Base-by-base conservation (phyloP, 139 green algal species). In the Eudorina sp. region DNA sequence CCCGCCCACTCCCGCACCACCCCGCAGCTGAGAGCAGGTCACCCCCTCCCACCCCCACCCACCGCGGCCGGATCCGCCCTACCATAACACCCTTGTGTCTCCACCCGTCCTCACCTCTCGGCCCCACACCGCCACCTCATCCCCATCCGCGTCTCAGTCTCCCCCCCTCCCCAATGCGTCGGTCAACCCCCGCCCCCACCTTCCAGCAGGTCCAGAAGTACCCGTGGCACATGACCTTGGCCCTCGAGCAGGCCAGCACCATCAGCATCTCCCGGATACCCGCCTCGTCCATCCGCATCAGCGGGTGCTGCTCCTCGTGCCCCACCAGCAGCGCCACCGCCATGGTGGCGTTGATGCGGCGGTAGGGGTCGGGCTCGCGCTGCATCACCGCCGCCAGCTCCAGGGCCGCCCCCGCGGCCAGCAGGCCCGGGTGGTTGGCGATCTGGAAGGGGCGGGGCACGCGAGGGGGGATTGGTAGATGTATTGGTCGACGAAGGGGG, bases 271-370 rank as follows among this genome's bases (percentile, higher is more conserved):
- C 77, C 27, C 68, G 48, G 14, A 84, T 77, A 21, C 85, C 51
- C 29, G 6, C 60, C 80, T 88, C 77, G 38, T 83, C 79, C 88
- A 88, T 55, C 4, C 43, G 36, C 77, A 87, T 60, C 79, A 85
- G 58, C 27, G 53, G 40, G 68, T 87, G 36, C 69, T 86, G 74
- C 73, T 86, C 88, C 72, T 90, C 90, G 34, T 90, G 78, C 27
- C 90, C 90, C 58, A 92, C 80, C 51, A 92, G 55, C 78, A 86
- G 74, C 31, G 81, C 85, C 60, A 90, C 66, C 14, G 80, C 75
- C 73, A 90, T 81, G 46, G 90, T 89, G 60, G 78, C 72, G 85
- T 92, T 92, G 79, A 92, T 89, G 58, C 90, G 79, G 31, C 46
- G 43, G 46, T 76, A 86, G 4, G 80, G 79, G 66, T 90, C 76